phyloP scores from a whole-genome alignment of 257 asterid species.

The Verbena officinalis region DNA sequence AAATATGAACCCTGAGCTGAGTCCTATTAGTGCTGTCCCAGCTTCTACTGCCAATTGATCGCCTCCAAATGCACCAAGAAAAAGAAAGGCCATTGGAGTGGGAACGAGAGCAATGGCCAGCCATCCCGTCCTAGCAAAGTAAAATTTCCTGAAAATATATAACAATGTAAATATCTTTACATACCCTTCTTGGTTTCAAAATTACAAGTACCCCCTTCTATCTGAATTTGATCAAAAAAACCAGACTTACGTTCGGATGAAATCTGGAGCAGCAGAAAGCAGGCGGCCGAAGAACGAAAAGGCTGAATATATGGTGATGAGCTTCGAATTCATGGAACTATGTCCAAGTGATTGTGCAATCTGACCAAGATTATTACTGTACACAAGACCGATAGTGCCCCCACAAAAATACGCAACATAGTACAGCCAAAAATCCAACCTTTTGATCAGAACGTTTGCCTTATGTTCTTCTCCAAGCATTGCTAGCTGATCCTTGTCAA shows the following conservation, averaged over 20 bases:
- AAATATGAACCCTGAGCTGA: constrained; percentile 92
- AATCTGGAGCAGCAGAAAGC: constrained; percentile 88
- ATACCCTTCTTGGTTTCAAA: too few species aligned
- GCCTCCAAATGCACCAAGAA: constrained; percentile 54
- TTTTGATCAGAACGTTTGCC: constrained; percentile 49
- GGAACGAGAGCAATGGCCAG: constrained; percentile 67
- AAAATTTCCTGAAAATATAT: constrained; percentile 34
- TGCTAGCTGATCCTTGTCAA: constrained; percentile 52
- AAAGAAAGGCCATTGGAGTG: too few species aligned
- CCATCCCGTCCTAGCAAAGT: constrained; percentile 91
- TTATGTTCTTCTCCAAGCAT: constrained; percentile 85
- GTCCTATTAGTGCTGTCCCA: constrained; percentile 82
- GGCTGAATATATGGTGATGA: constrained; percentile 73
- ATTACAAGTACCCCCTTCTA: too few species aligned
- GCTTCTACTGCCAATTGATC: constrained; percentile 45
- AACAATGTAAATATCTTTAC: not conserved
- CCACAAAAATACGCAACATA: constrained; percentile 77
- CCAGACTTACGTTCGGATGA: constrained; percentile 60
- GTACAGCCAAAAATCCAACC: constrained; percentile 87
- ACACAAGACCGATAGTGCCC: constrained; percentile 88
- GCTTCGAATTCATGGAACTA: constrained; percentile 49
- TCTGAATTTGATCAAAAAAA: not conserved
- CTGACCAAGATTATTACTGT: constrained; percentile 92
- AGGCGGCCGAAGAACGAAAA: constrained; percentile 95
- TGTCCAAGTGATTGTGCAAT: constrained; percentile 87